Evolutionary conservation across 768 basidiomycete genomes (phyloP), one percentile per base, ranked within the genome.

Genomic region (Leccinum imitatum): DNA sequence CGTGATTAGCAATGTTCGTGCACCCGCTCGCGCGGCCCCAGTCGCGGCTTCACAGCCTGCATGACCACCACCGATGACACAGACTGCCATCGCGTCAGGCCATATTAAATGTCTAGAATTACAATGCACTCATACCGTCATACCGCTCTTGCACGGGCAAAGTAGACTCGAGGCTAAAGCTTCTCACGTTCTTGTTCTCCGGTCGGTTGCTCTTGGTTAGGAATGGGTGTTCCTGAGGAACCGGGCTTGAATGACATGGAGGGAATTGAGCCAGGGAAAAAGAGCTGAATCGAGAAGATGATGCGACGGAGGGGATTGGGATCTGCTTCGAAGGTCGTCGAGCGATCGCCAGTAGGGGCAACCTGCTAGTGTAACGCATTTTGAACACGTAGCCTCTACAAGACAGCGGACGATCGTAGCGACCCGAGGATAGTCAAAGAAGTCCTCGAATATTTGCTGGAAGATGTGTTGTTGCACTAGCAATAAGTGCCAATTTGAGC

Each of bases 41-140:
- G 93, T 84, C 0, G 94, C 93, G 1, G 94, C 94, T 71, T 96
- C 94, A 66, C 91, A 93, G 1, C 94, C 94, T 31, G 94, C 94
- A 77, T 96, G 94, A 4, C 94, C 94, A 4, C 90, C 94, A 27
- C 94, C 94, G 65, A 96, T 91, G 31, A 96, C 81, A 66, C 92
- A 92, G 0, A 94, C 91, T 84, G 21, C 21, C 77, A 77, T 8
- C 76, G 63, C 17, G 71, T 80, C 53, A 75, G 76, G 63, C 79
- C 15, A 14, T 10, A 27, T 8, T 0, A 0, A 30, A 30, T 39
- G 5, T 59, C n/a, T 8, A 61, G 30, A 59, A n/a, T 44, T 50
- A 27, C 19, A 9, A 50, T 37, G 2, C 0, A 53, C 17, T 9
- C 63, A 51, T 57, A 73, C 71, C 71, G 53, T 75, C 71, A 11